phyloP scores from a whole-genome alignment of 352 stramenopile species.

The Blastocystis sp. region DNA sequence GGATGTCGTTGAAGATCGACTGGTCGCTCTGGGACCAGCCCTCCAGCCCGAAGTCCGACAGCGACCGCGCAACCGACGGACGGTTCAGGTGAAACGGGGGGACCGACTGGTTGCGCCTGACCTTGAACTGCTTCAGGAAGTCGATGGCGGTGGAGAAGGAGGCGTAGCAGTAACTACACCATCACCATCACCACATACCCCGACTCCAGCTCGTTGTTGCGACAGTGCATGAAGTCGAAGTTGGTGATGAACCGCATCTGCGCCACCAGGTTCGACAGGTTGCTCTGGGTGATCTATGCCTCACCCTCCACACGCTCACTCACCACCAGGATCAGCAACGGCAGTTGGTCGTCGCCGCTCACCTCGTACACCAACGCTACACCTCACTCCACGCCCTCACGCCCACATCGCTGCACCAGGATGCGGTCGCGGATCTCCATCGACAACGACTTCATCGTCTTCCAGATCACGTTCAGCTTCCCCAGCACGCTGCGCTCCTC shows the following conservation, averaged over 20 bases:
- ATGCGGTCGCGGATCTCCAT: constrained; percentile 17
- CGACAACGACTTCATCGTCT: not conserved
- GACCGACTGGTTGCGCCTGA: not conserved
- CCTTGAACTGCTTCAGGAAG: constrained; percentile 44
- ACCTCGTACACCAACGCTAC: constrained; percentile 23
- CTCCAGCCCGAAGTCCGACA: not conserved
- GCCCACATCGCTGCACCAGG: not conserved
- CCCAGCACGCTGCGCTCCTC: constrained; percentile 16
- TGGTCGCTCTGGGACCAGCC: constrained; percentile 12
- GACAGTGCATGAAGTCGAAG: constrained; percentile 66
- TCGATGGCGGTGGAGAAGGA: constrained; percentile 54
- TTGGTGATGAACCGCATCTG: constrained; percentile 55
- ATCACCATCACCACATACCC: not conserved
- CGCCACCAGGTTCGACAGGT: not conserved
- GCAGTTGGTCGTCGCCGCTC: constrained; percentile 21
- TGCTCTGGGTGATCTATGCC: not conserved
- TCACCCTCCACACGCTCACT: not conserved
- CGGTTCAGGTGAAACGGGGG: not conserved
- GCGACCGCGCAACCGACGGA: not conserved
- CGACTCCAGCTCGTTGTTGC: constrained; percentile 54
- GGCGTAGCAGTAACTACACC: constrained; percentile 34
- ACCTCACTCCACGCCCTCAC: not conserved
- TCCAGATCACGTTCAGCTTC: constrained; percentile 58
- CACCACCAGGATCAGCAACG: constrained; percentile 47
- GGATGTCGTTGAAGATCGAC: constrained; percentile 64